Evolutionary conservation across 768 basidiomycete species (phyloP), one percentile per base, ranked within the genome.

Genomic region (Leccinum disarticulatum): DNA sequence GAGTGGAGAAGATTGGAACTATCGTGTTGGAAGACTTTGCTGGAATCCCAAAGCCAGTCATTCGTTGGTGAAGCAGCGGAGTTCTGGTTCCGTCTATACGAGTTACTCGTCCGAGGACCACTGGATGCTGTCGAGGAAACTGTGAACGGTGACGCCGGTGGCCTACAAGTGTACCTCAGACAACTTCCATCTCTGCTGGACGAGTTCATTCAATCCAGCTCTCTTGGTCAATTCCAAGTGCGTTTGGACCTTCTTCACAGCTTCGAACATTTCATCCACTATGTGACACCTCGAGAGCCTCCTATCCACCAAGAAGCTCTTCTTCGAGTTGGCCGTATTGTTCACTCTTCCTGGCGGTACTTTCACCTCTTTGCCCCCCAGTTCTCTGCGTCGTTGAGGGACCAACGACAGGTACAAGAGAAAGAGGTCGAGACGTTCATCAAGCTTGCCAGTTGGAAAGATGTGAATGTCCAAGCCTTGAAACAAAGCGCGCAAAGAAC

Each of bases 391-490:
- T 77, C 77, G n/a, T 74, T 97, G 30, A 64, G 69, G 3, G 73
- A 80, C 17, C 87, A 91, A 68, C 83, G 87, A 53, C 73, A 72
- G 1, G 68, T 66, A 0, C 71, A 97, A 33, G 93, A 98, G 74
- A 89, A 86, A 65, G 90, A 95, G 57, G 82, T 98, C 54, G 83
- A 80, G 59, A 86, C 83, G 48, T 88, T 94, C 70, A 88, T 98
- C 78, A 96, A 95, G 73, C 80, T 99, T 49, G 97, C 97, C 2
- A 98, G 95, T 68, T 98, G 97, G 97, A 97, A 91, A 73, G 97
- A 99, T 69, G 79, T 95, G 69, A 99, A 98, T 67, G 90, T 98
- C 10, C 88, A 92, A 63, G 95, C 97, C 2, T 80, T 99, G 59
- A 91, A 90, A 72, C 87, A 90, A 61, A 97, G 95, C 69, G 95